A percentile compares a stretch with the other conserved stretches of the same genome.
Conservation (phyloP, 257 asterid genomes). For the Avicennia marina region DNA sequence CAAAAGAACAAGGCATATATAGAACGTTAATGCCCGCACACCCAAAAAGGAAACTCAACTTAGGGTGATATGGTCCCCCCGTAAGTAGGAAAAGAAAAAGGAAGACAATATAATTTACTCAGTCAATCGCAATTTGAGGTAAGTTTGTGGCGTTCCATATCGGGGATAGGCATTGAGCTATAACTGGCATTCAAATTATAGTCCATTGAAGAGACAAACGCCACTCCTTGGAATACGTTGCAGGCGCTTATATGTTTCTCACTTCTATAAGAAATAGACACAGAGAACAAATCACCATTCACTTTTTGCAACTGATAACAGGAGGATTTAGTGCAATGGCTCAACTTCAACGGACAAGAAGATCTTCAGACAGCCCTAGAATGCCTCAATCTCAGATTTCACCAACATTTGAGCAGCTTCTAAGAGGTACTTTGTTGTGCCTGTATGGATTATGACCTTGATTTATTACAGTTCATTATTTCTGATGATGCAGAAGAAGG, state of each 20-base stretch:
- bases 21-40: background rate
- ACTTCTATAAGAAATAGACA: too few relatives aligned
- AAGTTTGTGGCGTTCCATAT: too few relatives aligned
- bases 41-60: background rate
- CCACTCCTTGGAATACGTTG: slow-evolving; percentile 21
- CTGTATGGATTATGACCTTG: background rate
- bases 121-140: slow-evolving; percentile 11
- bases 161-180: too few relatives aligned
- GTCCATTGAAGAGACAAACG: slow-evolving; percentile 33
- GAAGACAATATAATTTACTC: too few relatives aligned
- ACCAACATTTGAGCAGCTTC: slow-evolving; percentile 58
- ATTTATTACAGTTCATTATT: background rate
- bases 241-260: slow-evolving; percentile 13
- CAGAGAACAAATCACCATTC: too few relatives aligned
- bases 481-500: background rate
- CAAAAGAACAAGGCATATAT: too few relatives aligned
- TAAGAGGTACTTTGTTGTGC: slow-evolving; percentile 38
- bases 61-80: too few relatives aligned
- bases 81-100: background rate
- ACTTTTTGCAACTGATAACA: too few relatives aligned
- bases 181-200: slow-evolving; percentile 6
- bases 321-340: slow-evolving; percentile 32
- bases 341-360: slow-evolving; percentile 37
- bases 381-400: slow-evolving; percentile 35
- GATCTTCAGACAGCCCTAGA: slow-evolving; percentile 30